Base-by-base conservation (phyloP, 257 asterid genomes). In the Knoxia roxburghii region DNA sequence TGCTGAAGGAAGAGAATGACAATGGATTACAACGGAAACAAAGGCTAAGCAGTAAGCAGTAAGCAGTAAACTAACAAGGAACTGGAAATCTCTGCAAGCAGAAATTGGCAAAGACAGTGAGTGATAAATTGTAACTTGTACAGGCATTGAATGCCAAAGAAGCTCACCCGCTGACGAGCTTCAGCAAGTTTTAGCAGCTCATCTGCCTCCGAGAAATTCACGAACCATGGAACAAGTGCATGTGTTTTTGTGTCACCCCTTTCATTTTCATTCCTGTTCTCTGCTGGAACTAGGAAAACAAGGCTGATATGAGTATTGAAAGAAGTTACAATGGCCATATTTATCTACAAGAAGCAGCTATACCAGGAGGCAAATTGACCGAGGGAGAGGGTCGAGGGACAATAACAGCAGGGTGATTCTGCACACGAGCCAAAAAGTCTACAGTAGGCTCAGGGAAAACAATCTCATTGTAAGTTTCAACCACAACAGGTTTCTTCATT, bases 141-240 rank as follows among this genome's bases (percentile, higher is more conserved):
- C n/a, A 39, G 24, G 53, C 24, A 61, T n/a, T n/a, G 35, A 26
- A 24, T 33, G 24, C 33, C 40, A 1, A 33, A 53, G 27, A 21
- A 50, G 23, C 67, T 69, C 60, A 89, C 96, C 91, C 77, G 90
- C 73, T 89, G 91, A 58, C 95, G 91, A 73, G 95, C 91, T 70
- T 80, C 88, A 23, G 96, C 80, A 70, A 86, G 91, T 71, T 84
- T 84, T 68, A 86, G 78, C 54, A 86, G 88, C 81, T 89, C 96
- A 72, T 86, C 96, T 58, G 95, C 95, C 85, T 89, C 95, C 1
- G 96, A 89, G 83, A 86, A 89, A 78, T 81, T 86, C 74, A 69
- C 60, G 72, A 84, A 89, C 91, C 95, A 89, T 67, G 81, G 92
- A 70, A 73, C 74, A 71, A 83, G 80, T 2, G 86, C 77, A 68